Base-by-base conservation (phyloP, 2,329 filamentous ascomycete genomes). In the Colletotrichum cereale region DNA sequence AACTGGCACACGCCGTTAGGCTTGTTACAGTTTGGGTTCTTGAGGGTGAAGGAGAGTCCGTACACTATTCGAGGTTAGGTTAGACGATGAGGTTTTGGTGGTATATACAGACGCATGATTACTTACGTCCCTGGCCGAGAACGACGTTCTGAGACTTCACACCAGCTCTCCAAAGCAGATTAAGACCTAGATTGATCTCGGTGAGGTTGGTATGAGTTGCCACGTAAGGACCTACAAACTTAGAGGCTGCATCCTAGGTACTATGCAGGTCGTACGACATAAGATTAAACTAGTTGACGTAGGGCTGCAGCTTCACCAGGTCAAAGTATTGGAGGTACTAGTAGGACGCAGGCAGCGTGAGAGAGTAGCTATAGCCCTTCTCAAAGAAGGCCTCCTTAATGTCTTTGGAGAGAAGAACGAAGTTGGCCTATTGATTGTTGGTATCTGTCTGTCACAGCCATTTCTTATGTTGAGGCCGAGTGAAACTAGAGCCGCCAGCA, bases 81-180 rank as follows among this genome's bases (percentile, higher is more conserved):
- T n/a, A n/a, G n/a, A n/a, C n/a, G n/a, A n/a, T n/a, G n/a, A n/a
- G n/a, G n/a, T n/a, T n/a, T n/a, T n/a, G n/a, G n/a, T n/a, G n/a
- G n/a, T n/a, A n/a, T n/a, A n/a, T n/a, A n/a, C 80, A 67, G 36
- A 7, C 67, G 66, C 78, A 74, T 0, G 82, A 68, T 88, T 87
- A 62, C 84, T 86, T 1, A 77, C 73, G 62, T 47, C 66, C 66
- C 14, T 67, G 66, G 1, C 86, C 86, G 4, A 88, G 65, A 10
- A 76, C 77, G 11, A 89, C 77, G 47, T 85, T 83, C 0, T 69
- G 52, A 0, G 86, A 80, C 1, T 78, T 67, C 26, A 89, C 78
- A 36, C 82, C 74, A 40, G 80, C 83, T 3, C 83, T 78, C 84
- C 86, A 88, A 2, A 89, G 75, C 0, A 88, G 80, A 3, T 86